A percentile compares a stretch with the other conserved stretches of the same genome.
phyloP scores from a whole-genome alignment of 2,329 filamentous ascomycete species.

The Pyrenochaeta sp. region DNA sequence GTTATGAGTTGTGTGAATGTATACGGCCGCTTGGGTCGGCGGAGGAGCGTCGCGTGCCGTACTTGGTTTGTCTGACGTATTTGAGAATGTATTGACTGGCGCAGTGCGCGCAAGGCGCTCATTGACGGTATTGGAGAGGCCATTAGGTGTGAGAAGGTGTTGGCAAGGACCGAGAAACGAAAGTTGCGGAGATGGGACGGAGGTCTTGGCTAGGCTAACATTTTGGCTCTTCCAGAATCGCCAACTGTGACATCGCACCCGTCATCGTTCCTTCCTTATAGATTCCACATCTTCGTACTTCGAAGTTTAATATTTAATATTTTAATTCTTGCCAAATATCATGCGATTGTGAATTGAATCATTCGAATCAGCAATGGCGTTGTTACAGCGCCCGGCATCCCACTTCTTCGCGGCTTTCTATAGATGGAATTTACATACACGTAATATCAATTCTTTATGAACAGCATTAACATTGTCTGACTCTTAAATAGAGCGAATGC shows the following conservation, averaged over 20 bases:
- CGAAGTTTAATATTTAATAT: neutral
- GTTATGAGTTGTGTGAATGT: slow-evolving; percentile 97
- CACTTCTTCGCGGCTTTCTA: slow-evolving; percentile 58
- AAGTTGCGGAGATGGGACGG: slow-evolving; percentile 29
- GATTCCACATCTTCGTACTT: neutral
- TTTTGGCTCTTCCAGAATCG: slow-evolving; percentile 16
- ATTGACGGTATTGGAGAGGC: slow-evolving; percentile 42
- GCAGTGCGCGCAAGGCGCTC: slow-evolving; percentile 42
- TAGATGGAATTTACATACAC: slow-evolving; percentile 48
- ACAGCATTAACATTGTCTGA: slow-evolving; percentile 4
- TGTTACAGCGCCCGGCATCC: slow-evolving; percentile 27
- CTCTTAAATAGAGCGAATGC: slow-evolving; percentile 15
- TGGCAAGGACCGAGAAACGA: slow-evolving; percentile 3
- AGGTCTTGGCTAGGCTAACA: slow-evolving; percentile 23
- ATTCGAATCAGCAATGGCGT: slow-evolving; percentile 19
- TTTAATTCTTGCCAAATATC: neutral
- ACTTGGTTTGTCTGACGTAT: slow-evolving; percentile 59
- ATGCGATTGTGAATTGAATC: neutral
- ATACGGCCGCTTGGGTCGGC: slow-evolving; percentile 90
- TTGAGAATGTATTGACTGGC: slow-evolving; percentile 32
- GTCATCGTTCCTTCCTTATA: neutral
- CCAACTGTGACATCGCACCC: neutral
- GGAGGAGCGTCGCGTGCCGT: slow-evolving; percentile 84
- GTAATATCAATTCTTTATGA: slow-evolving; percentile 23
- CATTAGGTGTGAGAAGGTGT: slow-evolving; percentile 31